Conservation (phyloP, 2,329 filamentous ascomycete genomes). For the Scedosporium dehoogii region DNA sequence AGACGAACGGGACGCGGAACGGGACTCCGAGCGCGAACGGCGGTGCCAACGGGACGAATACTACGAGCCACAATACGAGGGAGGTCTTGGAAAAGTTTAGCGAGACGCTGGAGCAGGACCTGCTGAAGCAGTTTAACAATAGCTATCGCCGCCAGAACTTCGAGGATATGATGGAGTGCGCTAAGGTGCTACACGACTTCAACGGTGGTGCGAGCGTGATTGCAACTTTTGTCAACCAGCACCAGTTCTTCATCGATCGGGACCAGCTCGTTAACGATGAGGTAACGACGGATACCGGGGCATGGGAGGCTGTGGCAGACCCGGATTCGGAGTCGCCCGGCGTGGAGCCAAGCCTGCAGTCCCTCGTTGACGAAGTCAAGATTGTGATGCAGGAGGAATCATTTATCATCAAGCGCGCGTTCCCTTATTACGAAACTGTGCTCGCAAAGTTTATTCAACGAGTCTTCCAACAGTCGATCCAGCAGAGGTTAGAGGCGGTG, state of each 20-base stretch:
- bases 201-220: slow-evolving; percentile 93
- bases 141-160: slow-evolving; percentile 94
- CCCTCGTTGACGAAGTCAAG: slow-evolving; percentile 85
- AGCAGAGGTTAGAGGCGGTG: slow-evolving; percentile 91
- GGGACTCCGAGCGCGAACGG: slow-evolving; percentile 37
- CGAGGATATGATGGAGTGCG: slow-evolving; percentile 96
- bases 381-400: slow-evolving; percentile 96
- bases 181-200: slow-evolving; percentile 88
- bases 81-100: slow-evolving; percentile 95
- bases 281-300: slow-evolving; percentile 61
- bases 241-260: slow-evolving; percentile 97
- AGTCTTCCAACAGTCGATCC: slow-evolving; percentile 95
- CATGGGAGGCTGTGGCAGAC: slow-evolving; percentile 87
- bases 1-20: slow-evolving; percentile 49
- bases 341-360: slow-evolving; percentile 86
- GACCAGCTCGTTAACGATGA: slow-evolving; percentile 88
- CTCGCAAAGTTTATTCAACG: slow-evolving; percentile 87
- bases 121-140: slow-evolving; percentile 93
- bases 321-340: slow-evolving; percentile 86
- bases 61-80: slow-evolving; percentile 56
- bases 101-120: slow-evolving; percentile 88
- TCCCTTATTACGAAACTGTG: slow-evolving; percentile 93
- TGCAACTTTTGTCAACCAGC: slow-evolving; percentile 93
- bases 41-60: slow-evolving; percentile 23
- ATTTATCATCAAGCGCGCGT: slow-evolving; percentile 90